Conservation (phyloP, 495 filamentous ascomycete genomes). For the Daldinia loculata region DNA sequence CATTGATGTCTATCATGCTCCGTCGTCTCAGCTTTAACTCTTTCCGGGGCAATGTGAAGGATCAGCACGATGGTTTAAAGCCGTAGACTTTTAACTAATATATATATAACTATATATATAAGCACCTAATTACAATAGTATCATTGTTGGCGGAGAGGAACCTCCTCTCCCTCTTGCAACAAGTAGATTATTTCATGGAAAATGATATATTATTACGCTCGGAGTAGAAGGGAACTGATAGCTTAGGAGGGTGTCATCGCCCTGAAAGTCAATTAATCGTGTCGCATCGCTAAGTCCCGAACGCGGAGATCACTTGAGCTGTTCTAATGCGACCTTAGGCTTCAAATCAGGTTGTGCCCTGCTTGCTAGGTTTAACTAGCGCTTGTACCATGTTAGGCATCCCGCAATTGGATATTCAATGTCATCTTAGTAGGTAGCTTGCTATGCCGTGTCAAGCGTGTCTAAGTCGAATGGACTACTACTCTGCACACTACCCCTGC, state of each 20-base stretch:
- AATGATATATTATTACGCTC: slow-evolving; percentile 12
- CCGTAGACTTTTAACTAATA: slow-evolving; percentile 3
- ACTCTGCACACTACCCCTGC: slow-evolving; percentile 27
- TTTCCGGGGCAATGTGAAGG: slow-evolving; percentile 20
- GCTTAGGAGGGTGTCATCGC: slow-evolving; percentile 34
- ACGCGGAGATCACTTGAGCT: slow-evolving; percentile 45
- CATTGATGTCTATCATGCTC: slow-evolving; percentile 24
- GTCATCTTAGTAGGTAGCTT: slow-evolving; percentile 18
- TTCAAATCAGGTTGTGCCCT: slow-evolving; percentile 28
- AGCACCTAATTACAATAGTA: slow-evolving; percentile 16
- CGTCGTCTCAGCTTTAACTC: slow-evolving; percentile 30
- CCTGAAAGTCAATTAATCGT: slow-evolving; percentile 44
- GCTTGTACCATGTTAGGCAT: slow-evolving; percentile 31
- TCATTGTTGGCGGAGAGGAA: slow-evolving; percentile 6
- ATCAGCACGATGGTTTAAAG: slow-evolving; percentile 2
- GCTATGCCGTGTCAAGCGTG: slow-evolving; percentile 27
- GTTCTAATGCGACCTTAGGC: slow-evolving; percentile 37
- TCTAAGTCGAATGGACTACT: slow-evolving; percentile 14
- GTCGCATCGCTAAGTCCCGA: slow-evolving; percentile 43
- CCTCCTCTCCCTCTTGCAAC: slow-evolving; percentile 9
- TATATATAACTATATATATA: neutral
- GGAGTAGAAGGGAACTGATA: slow-evolving; percentile 23
- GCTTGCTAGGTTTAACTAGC: slow-evolving; percentile 8
- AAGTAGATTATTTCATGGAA: slow-evolving; percentile 8
- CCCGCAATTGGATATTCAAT: slow-evolving; percentile 24